Percentiles rank a stretch among this genome's conserved stretches.
Evolutionary conservation across 306 rosid species (phyloP).

Genomic region (Delonix regia): DNA sequence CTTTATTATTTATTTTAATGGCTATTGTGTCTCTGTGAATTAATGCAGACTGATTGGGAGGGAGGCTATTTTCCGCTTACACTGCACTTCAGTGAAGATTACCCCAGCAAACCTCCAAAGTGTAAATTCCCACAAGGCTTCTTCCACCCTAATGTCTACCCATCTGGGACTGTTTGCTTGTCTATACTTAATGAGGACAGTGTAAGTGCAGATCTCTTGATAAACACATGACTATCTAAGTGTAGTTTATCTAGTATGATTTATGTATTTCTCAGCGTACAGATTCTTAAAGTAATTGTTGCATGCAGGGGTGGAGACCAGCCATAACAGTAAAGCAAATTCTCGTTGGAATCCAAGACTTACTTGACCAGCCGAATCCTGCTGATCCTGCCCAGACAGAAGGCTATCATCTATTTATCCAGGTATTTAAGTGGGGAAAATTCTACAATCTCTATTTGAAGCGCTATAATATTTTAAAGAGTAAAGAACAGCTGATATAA

Average conservation of each 20-base stretch:
- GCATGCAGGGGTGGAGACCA: constrained; percentile 93
- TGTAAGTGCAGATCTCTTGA: constrained; percentile 54
- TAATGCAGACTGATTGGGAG: constrained; percentile 98
- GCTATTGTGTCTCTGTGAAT: constrained; percentile 8
- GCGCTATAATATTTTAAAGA: neutral
- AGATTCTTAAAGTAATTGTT: constrained; percentile 2
- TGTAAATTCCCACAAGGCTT: constrained; percentile 92
- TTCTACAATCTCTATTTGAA: constrained; percentile 11
- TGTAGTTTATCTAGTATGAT: neutral
- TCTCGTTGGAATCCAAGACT: constrained; percentile 93
- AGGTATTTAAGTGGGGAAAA: constrained; percentile 53
- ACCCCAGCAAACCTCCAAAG: constrained; percentile 98
- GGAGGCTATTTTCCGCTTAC: constrained; percentile 91
- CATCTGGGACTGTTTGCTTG: constrained; percentile 96
- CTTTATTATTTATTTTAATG: neutral
- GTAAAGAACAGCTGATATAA: neutral
- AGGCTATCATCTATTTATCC: constrained; percentile 96
- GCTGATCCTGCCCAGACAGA: constrained; percentile 98
- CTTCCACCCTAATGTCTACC: constrained; percentile 98
- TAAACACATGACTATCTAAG: neutral
- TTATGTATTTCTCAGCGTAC: neutral
- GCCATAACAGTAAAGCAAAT: constrained; percentile 97
- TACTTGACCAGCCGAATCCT: constrained; percentile 94
- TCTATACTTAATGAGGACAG: constrained; percentile 97
- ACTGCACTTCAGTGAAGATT: constrained; percentile 96